phyloP scores from a whole-genome alignment of 192 early-diverging fungal species.

The Coemansia guatemalensis region DNA sequence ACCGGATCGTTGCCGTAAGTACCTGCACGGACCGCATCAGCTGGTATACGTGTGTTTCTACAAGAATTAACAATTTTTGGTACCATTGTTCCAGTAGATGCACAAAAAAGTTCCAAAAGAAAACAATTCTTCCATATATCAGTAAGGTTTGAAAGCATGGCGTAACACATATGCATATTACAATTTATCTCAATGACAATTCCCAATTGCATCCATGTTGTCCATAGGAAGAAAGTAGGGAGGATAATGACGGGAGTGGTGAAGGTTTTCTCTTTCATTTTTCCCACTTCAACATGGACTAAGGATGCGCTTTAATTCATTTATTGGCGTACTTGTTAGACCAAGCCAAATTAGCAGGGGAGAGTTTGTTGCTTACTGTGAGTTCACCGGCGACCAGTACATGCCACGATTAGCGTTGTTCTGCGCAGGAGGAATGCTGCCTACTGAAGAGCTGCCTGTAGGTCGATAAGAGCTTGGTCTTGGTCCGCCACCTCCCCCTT shows the following conservation, averaged over 20 bases:
- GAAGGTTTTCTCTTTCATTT: too few species aligned
- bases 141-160: too few species aligned
- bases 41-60: conserved; percentile 24
- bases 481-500: neutral
- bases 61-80: neutral
- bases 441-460: conserved; percentile 7
- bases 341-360: neutral
- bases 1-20: conserved; percentile 21
- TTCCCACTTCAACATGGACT: conserved; percentile 2
- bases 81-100: too few species aligned
- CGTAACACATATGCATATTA: conserved; percentile 11
- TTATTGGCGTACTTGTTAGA: conserved; percentile 1
- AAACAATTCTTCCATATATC: too few species aligned
- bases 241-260: too few species aligned
- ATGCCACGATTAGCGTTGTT: conserved; percentile 11
- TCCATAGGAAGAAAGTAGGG: neutral
- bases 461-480: conserved; percentile 5
- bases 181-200: conserved; percentile 1
- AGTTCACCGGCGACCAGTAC: conserved; percentile 26
- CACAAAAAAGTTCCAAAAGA: too few species aligned
- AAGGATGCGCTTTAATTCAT: neutral
- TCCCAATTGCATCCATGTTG: neutral
- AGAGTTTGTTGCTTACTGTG: conserved; percentile 31
- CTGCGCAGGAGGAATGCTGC: conserved; percentile 2
- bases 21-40: conserved; percentile 29